Conservation (phyloP, 1,284 basidiomycete species). For the Naganishia sp. region DNA sequence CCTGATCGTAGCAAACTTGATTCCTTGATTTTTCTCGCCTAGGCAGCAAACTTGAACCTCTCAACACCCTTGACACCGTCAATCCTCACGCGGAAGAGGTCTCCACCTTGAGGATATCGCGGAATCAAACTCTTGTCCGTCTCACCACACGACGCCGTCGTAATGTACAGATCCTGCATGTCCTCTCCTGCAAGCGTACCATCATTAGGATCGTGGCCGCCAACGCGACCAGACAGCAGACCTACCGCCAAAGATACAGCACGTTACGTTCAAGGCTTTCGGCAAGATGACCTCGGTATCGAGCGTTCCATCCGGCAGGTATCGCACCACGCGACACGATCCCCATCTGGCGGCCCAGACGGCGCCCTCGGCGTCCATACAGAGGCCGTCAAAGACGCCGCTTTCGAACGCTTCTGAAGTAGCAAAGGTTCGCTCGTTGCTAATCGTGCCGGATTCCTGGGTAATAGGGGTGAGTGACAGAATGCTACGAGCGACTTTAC, state of each 20-base stretch:
- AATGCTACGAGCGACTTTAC: too few relatives aligned
- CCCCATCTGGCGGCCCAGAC: slow-evolving; percentile 53
- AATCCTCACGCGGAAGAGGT: slow-evolving; percentile 37
- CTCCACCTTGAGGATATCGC: slow-evolving; percentile 36
- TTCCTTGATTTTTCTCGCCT: not conserved
- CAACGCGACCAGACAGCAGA: not conserved
- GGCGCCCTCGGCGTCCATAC: slow-evolving; percentile 48
- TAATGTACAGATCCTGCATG: slow-evolving; percentile 40
- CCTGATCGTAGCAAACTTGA: too few relatives aligned
- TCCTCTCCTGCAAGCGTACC: slow-evolving; percentile 32
- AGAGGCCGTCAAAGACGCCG: slow-evolving; percentile 50
- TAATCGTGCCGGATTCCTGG: slow-evolving; percentile 37
- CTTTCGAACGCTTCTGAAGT: slow-evolving; percentile 35
- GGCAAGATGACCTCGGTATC: slow-evolving; percentile 37
- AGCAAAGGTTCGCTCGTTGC: slow-evolving; percentile 41
- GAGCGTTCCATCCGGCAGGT: slow-evolving; percentile 43
- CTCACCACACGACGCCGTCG: slow-evolving; percentile 36
- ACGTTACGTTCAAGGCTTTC: slow-evolving; percentile 37
- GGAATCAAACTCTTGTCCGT: slow-evolving; percentile 30
- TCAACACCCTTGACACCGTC: slow-evolving; percentile 39
- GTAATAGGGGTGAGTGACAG: not conserved
- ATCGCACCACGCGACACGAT: slow-evolving; percentile 47
- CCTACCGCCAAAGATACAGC: slow-evolving; percentile 41
- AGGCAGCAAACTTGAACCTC: slow-evolving; percentile 35
- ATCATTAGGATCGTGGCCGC: not conserved